phyloP scores from a whole-genome alignment of 352 stramenopile species.

The Globisporangium uncinulatum region DNA sequence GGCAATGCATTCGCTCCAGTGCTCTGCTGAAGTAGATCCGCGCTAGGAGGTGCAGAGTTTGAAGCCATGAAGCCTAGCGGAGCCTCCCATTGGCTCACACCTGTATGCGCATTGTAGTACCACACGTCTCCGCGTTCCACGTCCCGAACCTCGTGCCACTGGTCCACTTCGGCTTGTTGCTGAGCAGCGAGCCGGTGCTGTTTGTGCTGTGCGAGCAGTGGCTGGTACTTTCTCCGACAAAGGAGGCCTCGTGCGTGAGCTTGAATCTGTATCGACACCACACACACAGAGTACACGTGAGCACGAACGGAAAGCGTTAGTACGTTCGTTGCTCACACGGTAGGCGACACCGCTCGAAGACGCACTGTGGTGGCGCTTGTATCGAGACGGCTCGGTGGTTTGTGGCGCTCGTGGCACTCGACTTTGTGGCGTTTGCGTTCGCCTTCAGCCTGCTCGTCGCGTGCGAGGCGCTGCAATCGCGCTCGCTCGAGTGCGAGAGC shows the following conservation, averaged over 20 bases:
- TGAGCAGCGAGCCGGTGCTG: conserved; percentile 10
- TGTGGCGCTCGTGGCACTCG: conserved; percentile 12
- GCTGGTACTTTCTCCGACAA: conserved; percentile 22
- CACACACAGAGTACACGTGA: not conserved
- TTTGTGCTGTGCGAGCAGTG: no score
- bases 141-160: conserved; percentile 76
- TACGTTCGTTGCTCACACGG: not conserved
- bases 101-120: conserved; percentile 76
- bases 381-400: conserved; percentile 37
- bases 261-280: conserved; percentile 44
- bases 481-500: conserved; percentile 32
- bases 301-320: not conserved
- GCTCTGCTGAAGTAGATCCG: not conserved
- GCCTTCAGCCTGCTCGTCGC: conserved; percentile 11
- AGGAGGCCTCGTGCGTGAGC: conserved; percentile 52
- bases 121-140: conserved; percentile 60
- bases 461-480: conserved; percentile 27
- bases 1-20: conserved; percentile 14
- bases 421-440: conserved; percentile 18
- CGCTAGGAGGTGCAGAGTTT: not conserved
- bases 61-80: conserved; percentile 19
- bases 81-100: conserved; percentile 70
- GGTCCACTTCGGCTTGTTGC: conserved; percentile 1
- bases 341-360: not conserved
- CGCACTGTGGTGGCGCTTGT: conserved; percentile 36